phyloP scores from a whole-genome alignment of 208 protist genomes.

The Porcisia hertigi region DNA sequence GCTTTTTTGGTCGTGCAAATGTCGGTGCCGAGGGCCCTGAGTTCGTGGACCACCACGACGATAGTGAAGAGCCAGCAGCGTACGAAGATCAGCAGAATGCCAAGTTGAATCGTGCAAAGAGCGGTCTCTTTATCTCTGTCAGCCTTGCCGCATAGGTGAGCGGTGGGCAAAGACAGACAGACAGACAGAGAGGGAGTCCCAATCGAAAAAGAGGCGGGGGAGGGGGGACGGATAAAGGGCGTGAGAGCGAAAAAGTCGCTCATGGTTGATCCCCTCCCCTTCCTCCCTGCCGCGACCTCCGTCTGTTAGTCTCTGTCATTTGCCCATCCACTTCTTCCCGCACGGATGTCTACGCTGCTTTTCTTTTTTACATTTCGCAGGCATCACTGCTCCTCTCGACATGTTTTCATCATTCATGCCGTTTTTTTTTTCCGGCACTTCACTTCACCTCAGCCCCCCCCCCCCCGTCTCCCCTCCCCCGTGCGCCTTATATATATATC shows the following conservation, averaged over 20 bases:
- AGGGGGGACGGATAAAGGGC: neutral
- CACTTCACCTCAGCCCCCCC: too few species aligned
- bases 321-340: neutral
- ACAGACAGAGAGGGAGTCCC: neutral
- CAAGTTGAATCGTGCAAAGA: conserved; percentile 29
- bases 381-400: too few species aligned
- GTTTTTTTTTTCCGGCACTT: too few species aligned
- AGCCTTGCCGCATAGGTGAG: conserved; percentile 24
- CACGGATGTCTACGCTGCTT: too few species aligned
- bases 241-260: neutral
- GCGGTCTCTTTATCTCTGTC: conserved; percentile 30
- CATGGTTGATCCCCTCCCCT: too few species aligned
- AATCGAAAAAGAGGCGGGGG: neutral
- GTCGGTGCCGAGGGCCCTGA: conserved; percentile 46
- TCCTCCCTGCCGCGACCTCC: too few species aligned
- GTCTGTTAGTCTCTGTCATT: too few species aligned
- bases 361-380: too few species aligned
- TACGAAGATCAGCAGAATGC: conserved; percentile 46
- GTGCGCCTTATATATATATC: too few species aligned
- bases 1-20: conserved; percentile 52
- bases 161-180: neutral
- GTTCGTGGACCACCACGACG: conserved; percentile 53
- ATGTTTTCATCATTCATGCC: too few species aligned
- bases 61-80: conserved; percentile 49
- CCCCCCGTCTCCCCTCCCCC: too few species aligned